phyloP scores from a whole-genome alignment of 495 filamentous ascomycete species.

The Talaromyces proteolyticus region DNA sequence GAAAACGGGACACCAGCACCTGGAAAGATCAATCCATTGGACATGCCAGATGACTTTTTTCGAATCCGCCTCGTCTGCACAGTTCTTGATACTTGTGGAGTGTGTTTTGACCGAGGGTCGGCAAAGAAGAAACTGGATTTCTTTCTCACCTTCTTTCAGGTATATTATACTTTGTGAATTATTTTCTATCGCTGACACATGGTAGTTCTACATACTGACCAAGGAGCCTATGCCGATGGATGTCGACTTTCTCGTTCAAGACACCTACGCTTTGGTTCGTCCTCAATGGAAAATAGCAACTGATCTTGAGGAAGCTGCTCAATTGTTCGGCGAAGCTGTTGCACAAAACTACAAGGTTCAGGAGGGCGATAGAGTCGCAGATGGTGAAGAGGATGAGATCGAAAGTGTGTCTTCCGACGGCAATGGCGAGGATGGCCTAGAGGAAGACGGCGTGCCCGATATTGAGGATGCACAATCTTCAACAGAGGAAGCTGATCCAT shows the following conservation, averaged over 20 bases:
- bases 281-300: constrained; percentile 87
- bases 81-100: constrained; percentile 89
- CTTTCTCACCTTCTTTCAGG: constrained; percentile 93
- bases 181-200: constrained; percentile 8
- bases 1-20: constrained; percentile 76
- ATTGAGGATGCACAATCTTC: constrained; percentile 53
- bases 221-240: constrained; percentile 95
- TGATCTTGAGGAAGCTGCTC: constrained; percentile 75
- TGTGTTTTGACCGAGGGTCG: constrained; percentile 90
- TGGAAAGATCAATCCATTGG: constrained; percentile 66
- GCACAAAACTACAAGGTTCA: constrained; percentile 80
- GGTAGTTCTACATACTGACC: constrained; percentile 85
- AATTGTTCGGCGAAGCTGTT: constrained; percentile 79
- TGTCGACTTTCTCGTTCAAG: constrained; percentile 93
- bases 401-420: constrained; percentile 61
- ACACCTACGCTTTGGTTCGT: constrained; percentile 75
- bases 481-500: constrained; percentile 56
- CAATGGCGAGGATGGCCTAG: constrained; percentile 49
- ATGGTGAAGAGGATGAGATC: constrained; percentile 59
- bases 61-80: constrained; percentile 84
- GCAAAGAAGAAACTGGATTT: constrained; percentile 97
- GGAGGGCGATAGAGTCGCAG: constrained; percentile 57
- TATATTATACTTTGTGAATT: constrained; percentile 12
- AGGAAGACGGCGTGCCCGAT: constrained; percentile 49
- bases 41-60: constrained; percentile 94